These are phyloP conservation scores for Benincasa hispida DNA, from an alignment of 306 rosid species.

Conservation along the genomic window DNA sequence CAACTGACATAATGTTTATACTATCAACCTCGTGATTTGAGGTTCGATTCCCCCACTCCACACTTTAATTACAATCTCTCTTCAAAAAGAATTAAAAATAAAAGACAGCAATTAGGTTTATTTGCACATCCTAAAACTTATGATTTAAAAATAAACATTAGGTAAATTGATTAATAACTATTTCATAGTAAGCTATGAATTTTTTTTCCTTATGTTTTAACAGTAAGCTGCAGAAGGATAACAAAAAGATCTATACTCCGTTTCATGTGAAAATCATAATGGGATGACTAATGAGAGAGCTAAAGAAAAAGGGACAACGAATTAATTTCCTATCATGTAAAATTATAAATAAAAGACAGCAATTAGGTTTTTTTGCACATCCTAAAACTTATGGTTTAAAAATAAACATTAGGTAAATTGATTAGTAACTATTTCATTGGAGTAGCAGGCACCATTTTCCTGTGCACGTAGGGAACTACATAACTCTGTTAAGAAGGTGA, in stretches of 20 bases:
- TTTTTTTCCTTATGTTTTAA: not conserved
- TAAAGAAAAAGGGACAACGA: not conserved
- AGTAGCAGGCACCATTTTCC: not conserved
- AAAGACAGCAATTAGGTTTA: too few relatives aligned
- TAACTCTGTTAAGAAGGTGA: not conserved
- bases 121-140: too few relatives aligned
- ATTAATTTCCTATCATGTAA: not conserved
- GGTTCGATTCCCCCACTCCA: too few relatives aligned
- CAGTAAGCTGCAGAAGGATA: not conserved
- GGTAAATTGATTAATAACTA: too few relatives aligned
- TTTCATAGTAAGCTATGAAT: too few relatives aligned
- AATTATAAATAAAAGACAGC: not conserved
- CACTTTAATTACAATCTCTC: too few relatives aligned
- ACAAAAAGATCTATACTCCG: not conserved
- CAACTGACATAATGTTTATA: too few relatives aligned
- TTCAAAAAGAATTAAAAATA: too few relatives aligned
- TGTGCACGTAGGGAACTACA: not conserved
- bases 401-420: not conserved
- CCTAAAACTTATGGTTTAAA: not conserved
- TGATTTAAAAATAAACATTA: too few relatives aligned
- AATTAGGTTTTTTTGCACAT: not conserved
- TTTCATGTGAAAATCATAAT: not conserved
- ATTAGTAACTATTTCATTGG: not conserved
- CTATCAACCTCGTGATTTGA: too few relatives aligned
- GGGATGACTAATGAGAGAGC: not conserved